Evolutionary conservation across 345 rosid species (phyloP).

Genomic region (Noccaea bulbosa): DNA sequence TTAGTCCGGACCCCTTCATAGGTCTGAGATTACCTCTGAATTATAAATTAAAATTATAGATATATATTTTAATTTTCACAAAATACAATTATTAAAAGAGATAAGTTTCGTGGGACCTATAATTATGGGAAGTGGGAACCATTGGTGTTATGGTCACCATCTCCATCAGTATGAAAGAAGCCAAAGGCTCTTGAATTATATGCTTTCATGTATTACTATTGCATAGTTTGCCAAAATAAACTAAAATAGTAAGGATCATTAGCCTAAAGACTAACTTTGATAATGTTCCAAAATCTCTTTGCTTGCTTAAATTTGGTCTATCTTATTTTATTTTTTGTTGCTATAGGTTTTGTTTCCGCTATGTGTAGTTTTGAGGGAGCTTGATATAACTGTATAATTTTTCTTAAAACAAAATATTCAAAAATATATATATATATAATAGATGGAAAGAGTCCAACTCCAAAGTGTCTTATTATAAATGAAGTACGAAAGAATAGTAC

Average conservation of each 20-base stretch:
- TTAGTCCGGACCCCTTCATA: too few relatives aligned
- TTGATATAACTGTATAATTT: not conserved
- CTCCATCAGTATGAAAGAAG: slow-evolving; percentile 31
- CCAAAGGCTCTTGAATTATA: slow-evolving; percentile 30
- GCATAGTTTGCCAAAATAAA: slow-evolving; percentile 15
- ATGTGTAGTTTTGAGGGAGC: not conserved
- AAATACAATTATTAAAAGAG: slow-evolving; percentile 18
- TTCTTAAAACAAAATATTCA: not conserved
- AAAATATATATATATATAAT: not conserved
- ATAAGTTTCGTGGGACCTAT: slow-evolving; percentile 24
- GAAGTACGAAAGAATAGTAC: slow-evolving; percentile 39
- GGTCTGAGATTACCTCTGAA: too few relatives aligned
- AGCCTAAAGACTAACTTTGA: not conserved
- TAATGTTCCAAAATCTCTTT: slow-evolving; percentile 11
- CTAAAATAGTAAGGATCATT: slow-evolving; percentile 16
- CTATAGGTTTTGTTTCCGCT: not conserved
- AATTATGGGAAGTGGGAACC: slow-evolving; percentile 13
- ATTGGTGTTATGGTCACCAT: slow-evolving; percentile 30
- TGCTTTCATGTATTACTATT: slow-evolving; percentile 27
- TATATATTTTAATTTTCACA: too few relatives aligned
- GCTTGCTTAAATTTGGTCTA: not conserved
- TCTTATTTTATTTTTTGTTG: not conserved
- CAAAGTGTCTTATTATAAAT: slow-evolving; percentile 31
- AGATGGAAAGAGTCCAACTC: slow-evolving; percentile 28
- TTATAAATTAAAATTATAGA: too few relatives aligned